Conservation (phyloP, 768 basidiomycete genomes). For the Trametes gibbosa region DNA sequence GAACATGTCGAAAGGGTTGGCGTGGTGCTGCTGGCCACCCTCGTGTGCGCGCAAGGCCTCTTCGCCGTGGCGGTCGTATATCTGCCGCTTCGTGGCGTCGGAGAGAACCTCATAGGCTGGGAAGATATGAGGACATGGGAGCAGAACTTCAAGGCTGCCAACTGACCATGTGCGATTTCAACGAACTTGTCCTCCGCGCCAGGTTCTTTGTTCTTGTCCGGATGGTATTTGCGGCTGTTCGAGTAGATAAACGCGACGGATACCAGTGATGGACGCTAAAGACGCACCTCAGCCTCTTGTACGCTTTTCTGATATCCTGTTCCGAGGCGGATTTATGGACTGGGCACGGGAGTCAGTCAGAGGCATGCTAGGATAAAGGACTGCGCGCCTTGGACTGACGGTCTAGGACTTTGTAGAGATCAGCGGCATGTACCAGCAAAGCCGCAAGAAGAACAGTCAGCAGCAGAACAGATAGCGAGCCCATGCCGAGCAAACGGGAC, state of each 20-base stretch:
- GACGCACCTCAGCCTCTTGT: conserved; percentile 75
- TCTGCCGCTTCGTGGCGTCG: conserved; percentile 83
- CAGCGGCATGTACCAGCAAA: conserved; percentile 49
- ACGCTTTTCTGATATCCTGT: conserved; percentile 87
- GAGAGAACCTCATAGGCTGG: conserved; percentile 94
- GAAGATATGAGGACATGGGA: background rate
- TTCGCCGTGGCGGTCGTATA: conserved; percentile 95
- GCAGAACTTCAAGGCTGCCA: too few relatives aligned
- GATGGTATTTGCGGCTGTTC: conserved; percentile 50
- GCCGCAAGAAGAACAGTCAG: conserved; percentile 33
- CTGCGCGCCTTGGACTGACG: conserved; percentile 52
- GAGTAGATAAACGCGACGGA: background rate
- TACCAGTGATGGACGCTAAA: too few relatives aligned
- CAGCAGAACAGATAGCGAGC: conserved; percentile 25
- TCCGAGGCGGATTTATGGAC: conserved; percentile 80
- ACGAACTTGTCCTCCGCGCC: conserved; percentile 85
- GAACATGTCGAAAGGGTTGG: conserved; percentile 95
- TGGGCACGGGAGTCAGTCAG: conserved; percentile 28
- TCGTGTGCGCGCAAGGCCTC: conserved; percentile 93
- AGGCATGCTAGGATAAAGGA: conserved; percentile 17
- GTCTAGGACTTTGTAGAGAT: conserved; percentile 82
- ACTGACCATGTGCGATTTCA: conserved; percentile 82
- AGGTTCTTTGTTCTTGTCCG: conserved; percentile 91
- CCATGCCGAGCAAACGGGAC: conserved; percentile 24
- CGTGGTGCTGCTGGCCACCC: conserved; percentile 69